These are phyloP conservation scores for Nadsonia starkeyi-henricii DNA, from an alignment of 1,139 yeast genomes.

Conservation along the genomic window DNA sequence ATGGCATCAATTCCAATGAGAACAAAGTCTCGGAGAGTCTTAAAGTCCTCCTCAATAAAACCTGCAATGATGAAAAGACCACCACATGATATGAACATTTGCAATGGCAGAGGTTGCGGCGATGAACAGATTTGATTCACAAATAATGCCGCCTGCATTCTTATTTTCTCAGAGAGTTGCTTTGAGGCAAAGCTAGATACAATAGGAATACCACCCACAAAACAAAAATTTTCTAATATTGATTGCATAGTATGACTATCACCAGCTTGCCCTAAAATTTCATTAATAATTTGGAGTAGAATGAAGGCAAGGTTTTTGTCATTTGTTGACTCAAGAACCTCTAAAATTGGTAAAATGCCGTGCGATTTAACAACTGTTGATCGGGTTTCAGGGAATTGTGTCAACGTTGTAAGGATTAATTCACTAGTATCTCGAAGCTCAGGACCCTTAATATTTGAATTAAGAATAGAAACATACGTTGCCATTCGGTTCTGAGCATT, in stretches of 20 bases:
- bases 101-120: slow-evolving; percentile 28
- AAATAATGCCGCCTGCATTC: slow-evolving; percentile 34
- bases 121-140: slow-evolving; percentile 26
- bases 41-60: slow-evolving; percentile 43
- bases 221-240: slow-evolving; percentile 37
- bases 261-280: slow-evolving; percentile 26
- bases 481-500: slow-evolving; percentile 13
- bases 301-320: slow-evolving; percentile 26
- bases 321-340: slow-evolving; percentile 28
- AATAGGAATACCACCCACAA: slow-evolving; percentile 45
- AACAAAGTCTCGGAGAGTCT: slow-evolving; percentile 33
- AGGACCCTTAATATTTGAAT: slow-evolving; percentile 5
- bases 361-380: slow-evolving; percentile 31
- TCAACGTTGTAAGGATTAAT: slow-evolving; percentile 20
- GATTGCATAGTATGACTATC: slow-evolving; percentile 10
- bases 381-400: slow-evolving; percentile 22
- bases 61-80: slow-evolving; percentile 39
- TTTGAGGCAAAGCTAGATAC: slow-evolving; percentile 32
- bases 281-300: slow-evolving; percentile 30
- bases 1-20: slow-evolving; percentile 33
- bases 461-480: slow-evolving; percentile 11
- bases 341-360: slow-evolving; percentile 36
- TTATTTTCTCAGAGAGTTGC: slow-evolving; percentile 26
- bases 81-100: slow-evolving; percentile 43
- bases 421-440: background rate